Percentiles rank a stretch among this genome's conserved stretches.
These are phyloP conservation scores for Effrenium voratum DNA, from an alignment of 73 alveolate genomes.

Conservation along the genomic window DNA sequence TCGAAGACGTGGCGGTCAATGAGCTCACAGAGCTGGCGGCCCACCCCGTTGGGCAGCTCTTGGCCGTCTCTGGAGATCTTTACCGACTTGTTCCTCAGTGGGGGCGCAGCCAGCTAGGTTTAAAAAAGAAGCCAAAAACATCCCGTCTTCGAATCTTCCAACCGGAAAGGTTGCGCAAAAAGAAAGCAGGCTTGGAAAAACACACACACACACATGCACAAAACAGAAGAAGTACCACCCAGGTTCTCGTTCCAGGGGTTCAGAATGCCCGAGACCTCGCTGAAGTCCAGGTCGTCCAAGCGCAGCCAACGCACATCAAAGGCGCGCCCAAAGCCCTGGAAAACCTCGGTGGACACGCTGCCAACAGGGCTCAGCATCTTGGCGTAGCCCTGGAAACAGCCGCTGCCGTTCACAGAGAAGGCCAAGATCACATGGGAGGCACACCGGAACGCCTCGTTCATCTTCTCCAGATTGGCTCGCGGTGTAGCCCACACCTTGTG, in stretches of 20 bases:
- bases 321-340: conserved; percentile 53
- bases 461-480: conserved; percentile 42
- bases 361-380: conserved; percentile 50
- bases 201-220: too few species aligned
- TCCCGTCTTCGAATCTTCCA: too few species aligned
- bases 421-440: conserved; percentile 65
- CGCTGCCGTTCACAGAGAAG: conserved; percentile 55
- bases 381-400: conserved; percentile 88
- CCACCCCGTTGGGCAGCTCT: conserved; percentile 25
- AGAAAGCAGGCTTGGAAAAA: too few species aligned
- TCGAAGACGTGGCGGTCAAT: conserved; percentile 10
- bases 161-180: too few species aligned
- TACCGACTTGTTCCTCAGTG: conserved; percentile 37
- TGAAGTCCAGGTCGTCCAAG: conserved; percentile 25
- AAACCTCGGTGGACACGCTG: neutral
- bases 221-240: too few species aligned
- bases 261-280: neutral
- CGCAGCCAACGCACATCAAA: conserved; percentile 47
- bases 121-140: too few species aligned
- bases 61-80: conserved; percentile 41
- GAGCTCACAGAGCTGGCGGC: conserved; percentile 5
- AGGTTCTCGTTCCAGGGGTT: conserved; percentile 43
- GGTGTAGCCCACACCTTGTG: conserved; percentile 70
- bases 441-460: conserved; percentile 64
- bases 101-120: too few species aligned